Percentiles rank a stretch among this genome's conserved stretches.
These are phyloP conservation scores for Solanum sparsipilum DNA, from an alignment of 257 asterid genomes.

Conservation along the genomic window DNA sequence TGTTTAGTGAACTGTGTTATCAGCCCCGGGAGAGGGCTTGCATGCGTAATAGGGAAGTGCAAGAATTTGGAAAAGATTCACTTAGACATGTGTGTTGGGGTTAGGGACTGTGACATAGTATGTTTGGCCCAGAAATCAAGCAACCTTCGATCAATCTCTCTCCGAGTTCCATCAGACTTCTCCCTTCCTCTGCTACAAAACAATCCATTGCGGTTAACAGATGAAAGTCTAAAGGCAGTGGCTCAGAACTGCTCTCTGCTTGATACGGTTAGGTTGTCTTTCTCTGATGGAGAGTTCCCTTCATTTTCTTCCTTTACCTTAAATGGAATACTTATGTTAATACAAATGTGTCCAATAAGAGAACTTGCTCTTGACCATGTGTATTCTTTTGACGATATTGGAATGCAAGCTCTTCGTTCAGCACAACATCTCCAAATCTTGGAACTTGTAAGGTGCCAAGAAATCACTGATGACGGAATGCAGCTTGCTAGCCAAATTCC, in stretches of 20 bases:
- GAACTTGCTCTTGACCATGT: conserved; percentile 65
- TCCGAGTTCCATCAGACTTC: conserved; percentile 60
- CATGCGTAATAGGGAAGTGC: conserved; percentile 71
- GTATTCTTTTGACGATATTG: conserved; percentile 51
- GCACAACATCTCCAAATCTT: conserved; percentile 46
- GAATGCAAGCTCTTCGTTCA: conserved; percentile 63
- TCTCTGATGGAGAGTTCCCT: conserved; percentile 58
- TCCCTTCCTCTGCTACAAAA: conserved; percentile 44
- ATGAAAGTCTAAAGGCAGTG: conserved; percentile 52
- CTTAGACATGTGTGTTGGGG: conserved; percentile 74
- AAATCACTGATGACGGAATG: conserved; percentile 71
- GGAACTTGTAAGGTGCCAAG: conserved; percentile 72
- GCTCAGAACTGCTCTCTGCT: conserved; percentile 45
- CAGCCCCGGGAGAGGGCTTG: conserved; percentile 77
- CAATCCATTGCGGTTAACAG: conserved; percentile 57
- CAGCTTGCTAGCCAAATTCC: conserved; percentile 45
- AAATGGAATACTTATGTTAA: conserved; percentile 48
- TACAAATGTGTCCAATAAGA: conserved; percentile 48
- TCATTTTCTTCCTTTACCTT: conserved; percentile 45
- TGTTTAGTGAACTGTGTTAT: conserved; percentile 62
- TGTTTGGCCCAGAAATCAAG: conserved; percentile 54
- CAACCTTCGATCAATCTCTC: conserved; percentile 59
- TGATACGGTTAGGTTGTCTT: conserved; percentile 49
- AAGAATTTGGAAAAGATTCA: conserved; percentile 52
- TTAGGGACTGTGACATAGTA: conserved; percentile 58